Percentiles rank a stretch among this genome's conserved stretches.
Conservation (phyloP, 2,329 filamentous ascomycete genomes). For the Fusarium albosuccineum region DNA sequence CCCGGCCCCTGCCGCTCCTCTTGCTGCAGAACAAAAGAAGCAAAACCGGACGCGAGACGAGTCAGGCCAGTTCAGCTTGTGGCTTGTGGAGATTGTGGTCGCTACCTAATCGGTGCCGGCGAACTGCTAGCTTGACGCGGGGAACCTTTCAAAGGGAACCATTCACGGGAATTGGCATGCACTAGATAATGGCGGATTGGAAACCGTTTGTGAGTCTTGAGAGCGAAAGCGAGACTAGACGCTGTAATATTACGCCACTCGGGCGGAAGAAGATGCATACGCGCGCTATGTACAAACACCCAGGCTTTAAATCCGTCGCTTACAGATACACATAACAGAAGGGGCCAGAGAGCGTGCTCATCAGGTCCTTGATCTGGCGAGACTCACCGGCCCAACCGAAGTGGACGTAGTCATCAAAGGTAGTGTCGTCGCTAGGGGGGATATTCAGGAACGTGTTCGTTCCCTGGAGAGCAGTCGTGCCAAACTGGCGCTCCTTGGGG, state of each 20-base stretch:
- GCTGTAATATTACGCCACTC: slow-evolving; percentile 2
- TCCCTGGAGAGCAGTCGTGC: slow-evolving; percentile 38
- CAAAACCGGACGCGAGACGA: not conserved
- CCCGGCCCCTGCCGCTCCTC: slow-evolving; percentile 1
- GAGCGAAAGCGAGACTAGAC: not conserved
- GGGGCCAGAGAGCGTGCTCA: slow-evolving; percentile 51
- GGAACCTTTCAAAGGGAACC: too few relatives aligned
- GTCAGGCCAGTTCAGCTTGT: not conserved
- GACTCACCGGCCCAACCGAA: slow-evolving; percentile 43
- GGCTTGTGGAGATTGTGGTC: too few relatives aligned
- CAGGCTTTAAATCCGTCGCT: not conserved
- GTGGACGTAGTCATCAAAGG: slow-evolving; percentile 46
- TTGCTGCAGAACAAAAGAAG: not conserved
- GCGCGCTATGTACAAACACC: slow-evolving; percentile 4
- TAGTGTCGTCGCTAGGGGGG: slow-evolving; percentile 41
- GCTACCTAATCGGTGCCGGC: not conserved
- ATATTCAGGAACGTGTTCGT: slow-evolving; percentile 45
- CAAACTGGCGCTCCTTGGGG: slow-evolving; percentile 40
- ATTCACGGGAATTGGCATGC: too few relatives aligned
- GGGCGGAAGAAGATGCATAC: slow-evolving; percentile 10
- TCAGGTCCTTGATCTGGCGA: slow-evolving; percentile 48
- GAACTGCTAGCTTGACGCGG: not conserved
- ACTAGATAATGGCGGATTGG: too few relatives aligned
- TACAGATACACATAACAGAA: slow-evolving; percentile 53
- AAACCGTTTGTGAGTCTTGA: too few relatives aligned